Base-by-base conservation (phyloP, 345 rosid genomes). In the Syzygium grande region DNA sequence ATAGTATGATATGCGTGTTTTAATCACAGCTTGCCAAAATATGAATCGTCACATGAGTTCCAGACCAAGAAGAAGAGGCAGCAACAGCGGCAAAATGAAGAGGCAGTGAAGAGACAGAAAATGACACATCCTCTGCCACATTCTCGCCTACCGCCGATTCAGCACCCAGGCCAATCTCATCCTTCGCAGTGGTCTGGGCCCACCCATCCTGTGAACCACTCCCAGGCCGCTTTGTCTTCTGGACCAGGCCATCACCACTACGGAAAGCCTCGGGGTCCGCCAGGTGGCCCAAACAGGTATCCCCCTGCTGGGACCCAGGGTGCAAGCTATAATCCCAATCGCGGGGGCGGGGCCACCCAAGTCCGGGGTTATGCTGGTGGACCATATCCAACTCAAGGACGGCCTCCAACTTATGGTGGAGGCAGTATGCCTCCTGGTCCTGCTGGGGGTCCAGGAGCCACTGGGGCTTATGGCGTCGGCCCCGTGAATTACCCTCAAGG, bases 201-300 rank as follows among this genome's bases (percentile, higher is more conserved):
- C n/a, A 93, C 89, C 87, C 94, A 92, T 68, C 91, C 92, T 29
- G 84, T 92, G 90, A 92, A 91, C 88, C 87, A 88, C 86, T 90
- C 93, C 10, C 93, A 89, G 51, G 92, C 94, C 7, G 89, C 93
- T 19, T 92, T 92, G 53, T 87, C 93, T n/a, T 89, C 92, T 52
- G 95, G 92, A 29, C 91, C 95, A 52, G 56, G 92, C 86, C 90
- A 88, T 87, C 95, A 93, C 86, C 92, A 93, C 85, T 93, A 92
- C 51, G 93, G 91, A 41, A 93, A 90, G 88, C 91, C 93, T 49
- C 93, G 93, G 9, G 94, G 92, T 52, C 91, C 91, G 0, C 92
- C 92, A 52, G 84, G 90, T 34, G 92, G 91, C 21, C 90, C 93
- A 38, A 90, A 90, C 49, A 88, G 93, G 65, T 91, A 91, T 23